Base-by-base conservation (phyloP, 202 grass and related monocot genomes). In the Dendrocalamus latiflorus region DNA sequence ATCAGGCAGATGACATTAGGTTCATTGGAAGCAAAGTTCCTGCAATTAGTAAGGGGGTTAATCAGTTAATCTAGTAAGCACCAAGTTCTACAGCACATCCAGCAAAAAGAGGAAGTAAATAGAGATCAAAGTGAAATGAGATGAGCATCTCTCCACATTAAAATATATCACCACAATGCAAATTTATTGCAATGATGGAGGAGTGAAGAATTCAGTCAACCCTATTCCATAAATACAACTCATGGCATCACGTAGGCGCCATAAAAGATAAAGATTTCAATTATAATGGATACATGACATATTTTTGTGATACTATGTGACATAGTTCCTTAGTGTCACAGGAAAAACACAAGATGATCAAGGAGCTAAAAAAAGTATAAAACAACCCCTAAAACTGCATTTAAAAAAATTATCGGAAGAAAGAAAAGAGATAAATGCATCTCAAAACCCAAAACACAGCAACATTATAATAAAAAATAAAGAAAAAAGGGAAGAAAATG, bases 11-110 rank as follows among this genome's bases (percentile, higher is more conserved):
- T 80, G 18, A 64, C 55, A 81, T 33, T 43, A 61, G 64, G 38
- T 72, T 83, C 67, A 47, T n/a, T 33, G 56, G 65, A 70, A 76
- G 72, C 56, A 77, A 81, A 82, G 78, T 6, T 54, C 83, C 78
- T 85, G 83, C 65, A 86, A 85, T 80, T 74, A 81, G 65, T 22
- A 38, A 42, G 33, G 16, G 17, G 37, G 42, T 49, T 54, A 68
- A n/a, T 61, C 20, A 37, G 61, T 54, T 61, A 30, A 45, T 49
- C 42, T 14, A 70, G 56, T 4, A 74, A 48, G 28, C 66, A 26
- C 20, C 16, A 57, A 61, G 49, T 67, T 41, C 39, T 67, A 68
- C 47, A 65, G 56, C 48, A 24, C 51, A 56, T 37, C 56, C 24
- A 37, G 37, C 16, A 36, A 61, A 22, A 34, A 54, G 24, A 17